These are phyloP conservation scores for Margaritispora aquatica DNA, from an alignment of 495 filamentous ascomycete species.

Conservation along the genomic window DNA sequence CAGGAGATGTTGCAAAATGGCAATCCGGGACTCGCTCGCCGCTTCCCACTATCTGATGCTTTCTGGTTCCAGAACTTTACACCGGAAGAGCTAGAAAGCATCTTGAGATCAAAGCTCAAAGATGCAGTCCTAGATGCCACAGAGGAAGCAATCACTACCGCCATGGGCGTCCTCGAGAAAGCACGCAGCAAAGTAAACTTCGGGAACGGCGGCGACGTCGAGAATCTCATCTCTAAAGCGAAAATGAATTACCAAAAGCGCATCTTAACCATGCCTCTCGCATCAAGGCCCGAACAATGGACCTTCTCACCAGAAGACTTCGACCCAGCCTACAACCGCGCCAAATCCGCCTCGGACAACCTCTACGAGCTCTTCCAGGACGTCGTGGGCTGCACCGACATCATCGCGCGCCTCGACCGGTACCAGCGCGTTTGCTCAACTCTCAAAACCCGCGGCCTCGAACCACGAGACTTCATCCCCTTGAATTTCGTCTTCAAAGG, in stretches of 20 bases:
- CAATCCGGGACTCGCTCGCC: conserved; percentile 65
- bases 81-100: conserved; percentile 45
- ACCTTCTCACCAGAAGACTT: conserved; percentile 58
- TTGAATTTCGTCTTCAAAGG: conserved; percentile 59
- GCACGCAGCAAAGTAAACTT: conserved; percentile 41
- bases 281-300: conserved; percentile 18
- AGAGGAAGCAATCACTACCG: conserved; percentile 31
- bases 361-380: conserved; percentile 52
- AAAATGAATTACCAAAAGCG: conserved; percentile 14
- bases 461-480: conserved; percentile 51
- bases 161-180: conserved; percentile 33
- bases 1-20: conserved; percentile 69
- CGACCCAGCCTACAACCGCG: conserved; percentile 58
- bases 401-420: conserved; percentile 49
- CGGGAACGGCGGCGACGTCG: conserved; percentile 47
- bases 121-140: conserved; percentile 37
- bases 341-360: conserved; percentile 40
- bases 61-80: conserved; percentile 69
- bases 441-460: conserved; percentile 42
- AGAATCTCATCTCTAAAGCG: conserved; percentile 21
- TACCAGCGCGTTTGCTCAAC: conserved; percentile 50
- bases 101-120: conserved; percentile 53
- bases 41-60: conserved; percentile 57
- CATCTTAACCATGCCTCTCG: background rate
- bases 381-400: conserved; percentile 56